phyloP scores from a whole-genome alignment of 352 stramenopile genomes.

The Plasmopara muralis region DNA sequence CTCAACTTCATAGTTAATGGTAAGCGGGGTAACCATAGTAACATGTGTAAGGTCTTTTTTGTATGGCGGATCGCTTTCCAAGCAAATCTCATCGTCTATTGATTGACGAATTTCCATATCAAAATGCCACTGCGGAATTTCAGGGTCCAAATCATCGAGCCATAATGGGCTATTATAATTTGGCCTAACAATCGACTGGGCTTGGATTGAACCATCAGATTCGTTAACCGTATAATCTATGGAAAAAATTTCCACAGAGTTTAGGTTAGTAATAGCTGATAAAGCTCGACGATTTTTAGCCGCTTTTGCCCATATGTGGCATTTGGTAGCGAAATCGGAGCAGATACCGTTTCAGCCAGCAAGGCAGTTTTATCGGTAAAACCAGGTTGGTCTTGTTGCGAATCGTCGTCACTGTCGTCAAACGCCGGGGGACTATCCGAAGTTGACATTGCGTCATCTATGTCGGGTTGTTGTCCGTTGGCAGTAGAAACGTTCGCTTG shows the following conservation, averaged over 20 bases:
- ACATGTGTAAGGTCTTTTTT: background rate
- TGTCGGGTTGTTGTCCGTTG: no score
- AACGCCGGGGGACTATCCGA: no score
- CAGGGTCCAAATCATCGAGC: background rate
- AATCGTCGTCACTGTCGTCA: no score
- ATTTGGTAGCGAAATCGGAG: background rate
- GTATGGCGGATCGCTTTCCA: background rate
- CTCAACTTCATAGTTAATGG: background rate
- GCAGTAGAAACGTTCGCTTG: no score
- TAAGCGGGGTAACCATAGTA: background rate
- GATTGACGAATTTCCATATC: background rate
- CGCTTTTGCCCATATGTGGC: background rate
- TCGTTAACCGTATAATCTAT: background rate
- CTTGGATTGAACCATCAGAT: background rate
- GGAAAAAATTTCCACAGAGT: background rate
- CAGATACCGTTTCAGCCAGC: background rate
- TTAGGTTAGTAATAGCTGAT: background rate
- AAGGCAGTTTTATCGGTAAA: no score
- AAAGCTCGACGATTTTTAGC: background rate
- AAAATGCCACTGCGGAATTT: background rate
- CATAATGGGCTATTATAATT: slow-evolving; percentile 2
- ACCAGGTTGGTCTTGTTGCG: no score
- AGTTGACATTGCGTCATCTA: no score
- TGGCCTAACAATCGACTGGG: background rate
- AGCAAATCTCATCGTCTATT: background rate